A percentile compares a stretch with the other conserved stretches of the same genome.
Conservation (phyloP, 2,329 filamentous ascomycete species). For the Apiospora kogelbergensis region DNA sequence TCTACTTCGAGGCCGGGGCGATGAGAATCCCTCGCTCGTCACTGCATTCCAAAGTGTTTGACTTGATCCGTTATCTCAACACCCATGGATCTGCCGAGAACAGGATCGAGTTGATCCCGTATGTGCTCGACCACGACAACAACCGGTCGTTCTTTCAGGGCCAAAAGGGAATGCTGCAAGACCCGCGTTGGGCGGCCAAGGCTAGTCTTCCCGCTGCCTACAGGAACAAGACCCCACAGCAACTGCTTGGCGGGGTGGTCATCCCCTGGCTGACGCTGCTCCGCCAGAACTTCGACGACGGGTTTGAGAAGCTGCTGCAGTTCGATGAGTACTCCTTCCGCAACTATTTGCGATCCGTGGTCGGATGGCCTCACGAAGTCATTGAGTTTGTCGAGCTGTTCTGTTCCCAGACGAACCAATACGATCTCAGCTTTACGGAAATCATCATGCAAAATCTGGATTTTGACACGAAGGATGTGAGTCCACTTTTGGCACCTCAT, state of each 20-base stretch:
- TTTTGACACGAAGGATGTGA: no score
- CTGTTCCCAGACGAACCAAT: no score
- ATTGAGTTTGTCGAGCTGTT: no score
- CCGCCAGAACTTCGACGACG: slow-evolving; percentile 14
- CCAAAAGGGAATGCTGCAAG: background rate
- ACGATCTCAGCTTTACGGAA: no score
- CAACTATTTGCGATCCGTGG: slow-evolving; percentile 7
- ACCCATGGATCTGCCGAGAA: slow-evolving; percentile 7
- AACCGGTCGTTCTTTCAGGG: slow-evolving; percentile 9
- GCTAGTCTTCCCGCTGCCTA: slow-evolving; percentile 10
- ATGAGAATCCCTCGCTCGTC: slow-evolving; percentile 1
- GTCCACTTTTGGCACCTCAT: no score
- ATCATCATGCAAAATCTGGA: no score
- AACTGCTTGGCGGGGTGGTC: slow-evolving; percentile 12
- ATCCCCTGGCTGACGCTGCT: slow-evolving; percentile 13
- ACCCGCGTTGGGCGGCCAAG: background rate
- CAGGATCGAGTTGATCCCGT: slow-evolving; percentile 16
- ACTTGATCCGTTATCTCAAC: slow-evolving; percentile 16
- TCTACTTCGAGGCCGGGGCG: slow-evolving; percentile 18
- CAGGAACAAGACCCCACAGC: slow-evolving; percentile 10
- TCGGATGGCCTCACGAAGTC: slow-evolving; percentile 14
- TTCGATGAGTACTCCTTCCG: slow-evolving; percentile 17
- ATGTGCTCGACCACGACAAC: slow-evolving; percentile 14
- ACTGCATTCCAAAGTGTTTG: slow-evolving; percentile 15
- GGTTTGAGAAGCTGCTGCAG: slow-evolving; percentile 13